Conservation (phyloP, 2,329 filamentous ascomycete species). For the Pseudopithomyces maydicus region DNA sequence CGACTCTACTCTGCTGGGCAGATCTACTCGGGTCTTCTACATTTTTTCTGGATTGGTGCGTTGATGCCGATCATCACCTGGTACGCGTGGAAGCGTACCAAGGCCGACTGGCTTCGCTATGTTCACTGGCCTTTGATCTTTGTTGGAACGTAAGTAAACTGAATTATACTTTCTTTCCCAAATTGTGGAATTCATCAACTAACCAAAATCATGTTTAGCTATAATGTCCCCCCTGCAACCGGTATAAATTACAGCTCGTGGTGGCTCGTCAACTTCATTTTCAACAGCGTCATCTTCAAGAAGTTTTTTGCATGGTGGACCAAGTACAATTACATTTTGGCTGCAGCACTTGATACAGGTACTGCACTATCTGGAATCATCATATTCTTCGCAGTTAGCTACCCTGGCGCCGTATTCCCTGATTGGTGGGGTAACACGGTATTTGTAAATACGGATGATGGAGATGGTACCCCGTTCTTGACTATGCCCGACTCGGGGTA, state of each 20-base stretch:
- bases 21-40: slow-evolving; percentile 30
- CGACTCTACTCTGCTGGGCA: slow-evolving; percentile 1
- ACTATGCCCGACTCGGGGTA: not conserved
- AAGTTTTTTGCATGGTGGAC: slow-evolving; percentile 79
- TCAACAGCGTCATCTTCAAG: slow-evolving; percentile 77
- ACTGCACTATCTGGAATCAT: slow-evolving; percentile 82
- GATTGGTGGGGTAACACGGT: slow-evolving; percentile 61
- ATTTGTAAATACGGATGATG: slow-evolving; percentile 1
- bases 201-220: not conserved
- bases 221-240: slow-evolving; percentile 69
- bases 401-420: slow-evolving; percentile 64
- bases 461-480: not conserved
- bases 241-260: slow-evolving; percentile 89
- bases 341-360: slow-evolving; percentile 80
- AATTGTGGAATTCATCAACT: not conserved
- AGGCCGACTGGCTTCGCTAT: not conserved
- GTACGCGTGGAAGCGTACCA: slow-evolving; percentile 4
- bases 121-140: slow-evolving; percentile 3
- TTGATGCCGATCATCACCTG: slow-evolving; percentile 3
- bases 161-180: not conserved
- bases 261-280: slow-evolving; percentile 82
- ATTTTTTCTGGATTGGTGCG: slow-evolving; percentile 79
- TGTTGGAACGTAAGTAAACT: not conserved
- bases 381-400: slow-evolving; percentile 76
- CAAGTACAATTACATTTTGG: slow-evolving; percentile 89